Evolutionary conservation across 2,329 filamentous ascomycete genomes (phyloP), one percentile per base, ranked within the genome.

Genomic region (Venturia effusa): DNA sequence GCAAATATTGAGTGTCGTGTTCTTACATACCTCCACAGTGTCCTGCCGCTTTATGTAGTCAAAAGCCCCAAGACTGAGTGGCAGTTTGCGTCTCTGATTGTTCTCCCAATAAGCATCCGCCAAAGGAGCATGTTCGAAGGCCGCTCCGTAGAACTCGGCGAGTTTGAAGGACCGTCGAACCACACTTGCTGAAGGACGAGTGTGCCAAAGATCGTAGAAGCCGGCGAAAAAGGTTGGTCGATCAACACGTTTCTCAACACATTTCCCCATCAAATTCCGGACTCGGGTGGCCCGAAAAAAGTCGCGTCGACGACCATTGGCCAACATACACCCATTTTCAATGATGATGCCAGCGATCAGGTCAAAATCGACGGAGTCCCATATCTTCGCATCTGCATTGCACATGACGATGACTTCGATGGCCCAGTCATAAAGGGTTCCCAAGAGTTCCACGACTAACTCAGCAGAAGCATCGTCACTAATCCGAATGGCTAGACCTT

Each of bases 121-220:
- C 7, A 60, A 13, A 11, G 59, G 59, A 8, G 40, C 37, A 43
- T 60, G 59, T 43, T 60, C 59, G n/a, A 39, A 43, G 27, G 59
- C 40, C 8, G 59, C 59, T 40, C 59, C 59, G 17, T 41, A 60
- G 37, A 40, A 60, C n/a, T 60, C 59, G n/a, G 59, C 59, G 15
- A 60, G 22, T 32, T 60, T 60, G 59, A 41, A 60, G 17, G 59
- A 40, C n/a, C 59, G 59, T 43, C 59, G 34, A 1, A 60, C 59
- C 27, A 60, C 59, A 17, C 37, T 43, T 40, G 59, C 59, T 1
- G 59, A 40, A 7, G 59, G 59, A 17, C 34, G 59, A 60, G 10
- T 60, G 59, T 60, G 59, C 59, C 59, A 60, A 10, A 60, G 59
- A 60, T 60, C 59, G 22, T 60, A 60, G 17, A 60, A 60, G 1